Percentiles rank a stretch among this genome's conserved stretches.
These are phyloP conservation scores for Pisolithus orientalis DNA, from an alignment of 768 basidiomycete species.

Conservation along the genomic window DNA sequence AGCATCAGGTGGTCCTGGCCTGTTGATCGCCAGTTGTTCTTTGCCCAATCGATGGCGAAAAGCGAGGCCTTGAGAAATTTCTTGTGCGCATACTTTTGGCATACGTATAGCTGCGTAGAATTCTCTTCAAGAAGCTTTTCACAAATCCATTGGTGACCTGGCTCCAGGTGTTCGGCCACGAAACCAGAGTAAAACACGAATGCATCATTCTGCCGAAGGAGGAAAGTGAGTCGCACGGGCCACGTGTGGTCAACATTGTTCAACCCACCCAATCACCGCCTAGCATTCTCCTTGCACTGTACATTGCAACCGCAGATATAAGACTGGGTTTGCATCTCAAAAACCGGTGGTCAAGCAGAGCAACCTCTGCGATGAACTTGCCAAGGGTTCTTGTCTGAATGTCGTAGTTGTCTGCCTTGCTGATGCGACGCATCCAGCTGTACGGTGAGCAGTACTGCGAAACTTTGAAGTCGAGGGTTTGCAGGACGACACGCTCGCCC, in stretches of 20 bases:
- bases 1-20: constrained; percentile 23
- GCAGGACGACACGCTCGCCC: constrained; percentile 94
- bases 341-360: constrained; percentile 88
- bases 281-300: constrained; percentile 89
- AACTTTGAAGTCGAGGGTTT: constrained; percentile 90
- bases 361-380: constrained; percentile 97
- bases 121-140: constrained; percentile 76
- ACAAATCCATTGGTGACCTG: constrained; percentile 75
- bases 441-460: constrained; percentile 99
- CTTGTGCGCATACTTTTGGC: constrained; percentile 96
- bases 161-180: constrained; percentile 80
- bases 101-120: constrained; percentile 83
- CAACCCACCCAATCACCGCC: constrained; percentile 90
- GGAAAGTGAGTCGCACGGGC: constrained; percentile 29
- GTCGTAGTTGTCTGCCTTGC: constrained; percentile 98
- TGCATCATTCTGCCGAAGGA: constrained; percentile 61
- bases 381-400: constrained; percentile 94
- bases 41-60: constrained; percentile 74
- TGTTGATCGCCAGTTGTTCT: constrained; percentile 37
- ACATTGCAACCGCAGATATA: constrained; percentile 96
- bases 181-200: constrained; percentile 92
- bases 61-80: constrained; percentile 91
- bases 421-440: constrained; percentile 97
- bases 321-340: constrained; percentile 89
- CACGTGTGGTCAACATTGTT: constrained; percentile 6